Evolutionary conservation across 106 monocot genomes (phyloP).

Genomic region (Dendrobium chrysotoxum): DNA sequence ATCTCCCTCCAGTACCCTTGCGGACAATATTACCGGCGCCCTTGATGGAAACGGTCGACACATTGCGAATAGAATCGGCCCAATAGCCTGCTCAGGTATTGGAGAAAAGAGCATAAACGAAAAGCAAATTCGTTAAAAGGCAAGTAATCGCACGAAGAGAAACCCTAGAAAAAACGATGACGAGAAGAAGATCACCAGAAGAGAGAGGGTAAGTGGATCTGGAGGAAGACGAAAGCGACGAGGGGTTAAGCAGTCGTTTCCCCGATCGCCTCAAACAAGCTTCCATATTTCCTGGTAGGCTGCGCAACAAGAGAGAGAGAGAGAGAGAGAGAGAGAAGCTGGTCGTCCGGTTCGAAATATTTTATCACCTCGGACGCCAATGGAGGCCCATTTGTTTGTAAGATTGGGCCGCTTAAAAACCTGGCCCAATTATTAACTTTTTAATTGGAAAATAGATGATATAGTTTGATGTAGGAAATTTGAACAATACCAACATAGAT

Average conservation of each 20-base stretch:
- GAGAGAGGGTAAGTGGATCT: background rate
- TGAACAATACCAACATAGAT: no score
- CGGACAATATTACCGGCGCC: constrained; percentile 76
- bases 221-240: background rate
- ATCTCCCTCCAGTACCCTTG: constrained; percentile 95
- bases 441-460: no score
- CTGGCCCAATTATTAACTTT: no score
- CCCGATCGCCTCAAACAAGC: constrained; percentile 5
- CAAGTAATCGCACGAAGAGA: background rate
- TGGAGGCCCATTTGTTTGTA: no score
- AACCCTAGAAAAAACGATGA: background rate
- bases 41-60: constrained; percentile 56
- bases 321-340: background rate
- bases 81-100: constrained; percentile 36
- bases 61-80: constrained; percentile 33
- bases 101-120: background rate
- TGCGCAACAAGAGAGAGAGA: background rate
- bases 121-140: background rate
- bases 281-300: background rate
- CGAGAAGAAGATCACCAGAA: background rate
- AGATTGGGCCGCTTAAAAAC: no score
- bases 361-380: no score
- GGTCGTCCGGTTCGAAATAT: no score
- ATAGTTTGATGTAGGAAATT: no score
- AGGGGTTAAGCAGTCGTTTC: background rate